Percentiles rank a stretch among this genome's conserved stretches.
phyloP scores from a whole-genome alignment of 495 filamentous ascomycete genomes.

The Xylaria palmicola region DNA sequence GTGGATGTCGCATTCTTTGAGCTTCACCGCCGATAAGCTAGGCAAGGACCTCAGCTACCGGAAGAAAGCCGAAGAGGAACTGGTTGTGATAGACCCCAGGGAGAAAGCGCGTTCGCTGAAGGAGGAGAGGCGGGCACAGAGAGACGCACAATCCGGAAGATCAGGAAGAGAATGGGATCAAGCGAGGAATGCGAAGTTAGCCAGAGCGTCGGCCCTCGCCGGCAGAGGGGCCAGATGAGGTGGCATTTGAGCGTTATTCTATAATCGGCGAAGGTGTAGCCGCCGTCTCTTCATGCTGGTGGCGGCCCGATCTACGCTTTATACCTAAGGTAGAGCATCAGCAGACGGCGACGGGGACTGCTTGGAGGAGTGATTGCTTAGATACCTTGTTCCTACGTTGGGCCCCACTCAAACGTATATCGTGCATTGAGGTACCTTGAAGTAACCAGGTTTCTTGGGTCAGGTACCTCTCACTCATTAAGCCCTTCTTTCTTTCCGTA shows the following conservation, averaged over 20 bases:
- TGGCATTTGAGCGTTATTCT: background rate
- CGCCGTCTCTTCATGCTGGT: background rate
- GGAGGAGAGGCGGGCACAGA: slow-evolving; percentile 57
- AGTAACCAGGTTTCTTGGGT: too few species aligned
- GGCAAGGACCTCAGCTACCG: slow-evolving; percentile 93
- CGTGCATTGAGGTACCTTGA: too few species aligned
- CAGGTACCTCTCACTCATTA: too few species aligned
- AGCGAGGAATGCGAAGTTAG: slow-evolving; percentile 47
- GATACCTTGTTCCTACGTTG: too few species aligned
- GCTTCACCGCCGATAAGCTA: slow-evolving; percentile 82
- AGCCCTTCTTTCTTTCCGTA: too few species aligned
- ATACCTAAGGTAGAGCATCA: too few species aligned
- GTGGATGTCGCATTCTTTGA: slow-evolving; percentile 71
- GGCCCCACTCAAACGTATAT: too few species aligned
- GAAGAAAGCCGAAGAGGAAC: slow-evolving; percentile 79
- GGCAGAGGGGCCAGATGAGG: slow-evolving; percentile 44
- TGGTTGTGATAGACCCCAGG: slow-evolving; percentile 92
- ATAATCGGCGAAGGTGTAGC: background rate
- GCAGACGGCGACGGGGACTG: too few species aligned
- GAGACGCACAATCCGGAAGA: slow-evolving; percentile 47
- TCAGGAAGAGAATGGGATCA: slow-evolving; percentile 57
- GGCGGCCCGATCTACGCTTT: too few species aligned
- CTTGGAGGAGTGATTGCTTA: too few species aligned
- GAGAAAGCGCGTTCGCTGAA: slow-evolving; percentile 76
- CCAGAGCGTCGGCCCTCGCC: slow-evolving; percentile 40